A percentile compares a stretch with the other conserved stretches of the same genome.
Evolutionary conservation across 495 filamentous ascomycete species (phyloP).

Genomic region (Talaromyces stipitatus): DNA sequence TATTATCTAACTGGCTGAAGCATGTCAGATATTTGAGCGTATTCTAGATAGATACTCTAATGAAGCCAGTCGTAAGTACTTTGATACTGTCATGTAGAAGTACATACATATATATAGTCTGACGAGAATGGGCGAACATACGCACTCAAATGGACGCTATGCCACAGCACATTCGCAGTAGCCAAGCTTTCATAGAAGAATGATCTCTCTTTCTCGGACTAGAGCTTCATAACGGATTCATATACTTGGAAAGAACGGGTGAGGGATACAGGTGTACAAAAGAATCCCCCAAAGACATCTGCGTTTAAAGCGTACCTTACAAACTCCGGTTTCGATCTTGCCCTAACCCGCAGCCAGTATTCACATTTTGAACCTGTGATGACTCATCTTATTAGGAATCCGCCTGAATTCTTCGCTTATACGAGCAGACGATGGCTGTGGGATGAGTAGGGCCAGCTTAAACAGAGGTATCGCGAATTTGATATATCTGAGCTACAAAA

Average conservation of each 20-base stretch:
- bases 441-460: slow-evolving; percentile 20
- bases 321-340: too few relatives aligned
- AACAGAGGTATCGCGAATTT: slow-evolving; percentile 16
- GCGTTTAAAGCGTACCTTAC: too few relatives aligned
- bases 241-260: too few relatives aligned
- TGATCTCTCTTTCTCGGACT: too few relatives aligned
- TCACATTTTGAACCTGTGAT: background rate
- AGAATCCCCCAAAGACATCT: too few relatives aligned
- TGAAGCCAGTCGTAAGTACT: background rate
- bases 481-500: slow-evolving; percentile 19
- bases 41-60: background rate
- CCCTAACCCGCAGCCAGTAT: too few relatives aligned
- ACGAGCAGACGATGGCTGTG: slow-evolving; percentile 25
- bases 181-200: too few relatives aligned
- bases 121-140: too few relatives aligned
- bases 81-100: background rate
- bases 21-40: background rate
- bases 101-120: background rate
- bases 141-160: too few relatives aligned
- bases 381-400: background rate
- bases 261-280: too few relatives aligned
- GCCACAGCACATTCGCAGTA: too few relatives aligned
- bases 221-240: too few relatives aligned
- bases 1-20: background rate
- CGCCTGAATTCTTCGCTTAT: slow-evolving; percentile 19